Evolutionary conservation across 805 yeast genomes (phyloP).

Genomic region (Jamesozyma gamospora): DNA sequence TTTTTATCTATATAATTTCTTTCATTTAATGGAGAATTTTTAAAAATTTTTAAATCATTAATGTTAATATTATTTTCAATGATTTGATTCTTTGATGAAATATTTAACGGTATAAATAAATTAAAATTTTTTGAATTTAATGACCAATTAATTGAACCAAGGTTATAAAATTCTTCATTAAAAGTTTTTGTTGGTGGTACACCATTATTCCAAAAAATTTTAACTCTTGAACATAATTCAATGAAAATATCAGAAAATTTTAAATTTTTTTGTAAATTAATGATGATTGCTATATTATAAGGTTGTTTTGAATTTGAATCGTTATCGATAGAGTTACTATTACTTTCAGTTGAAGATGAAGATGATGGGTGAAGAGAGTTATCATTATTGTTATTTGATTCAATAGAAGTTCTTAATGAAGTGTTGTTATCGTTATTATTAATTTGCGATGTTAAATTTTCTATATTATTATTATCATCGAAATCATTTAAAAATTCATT

Average conservation of each 20-base stretch:
- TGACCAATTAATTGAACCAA: slow-evolving; percentile 42
- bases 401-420: neutral
- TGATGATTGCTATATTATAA: slow-evolving; percentile 43
- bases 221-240: slow-evolving; percentile 35
- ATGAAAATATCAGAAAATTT: slow-evolving; percentile 31
- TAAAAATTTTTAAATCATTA: slow-evolving; percentile 13
- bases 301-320: slow-evolving; percentile 28
- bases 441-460: neutral
- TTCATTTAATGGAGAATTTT: slow-evolving; percentile 7
- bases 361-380: neutral
- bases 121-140: slow-evolving; percentile 35
- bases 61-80: slow-evolving; percentile 17
- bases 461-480: neutral
- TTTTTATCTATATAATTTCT: slow-evolving; percentile 15
- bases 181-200: slow-evolving; percentile 39
- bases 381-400: neutral
- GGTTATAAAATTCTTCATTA: slow-evolving; percentile 38
- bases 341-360: neutral
- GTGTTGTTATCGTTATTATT: neutral
- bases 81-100: slow-evolving; percentile 15
- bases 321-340: slow-evolving; percentile 6
- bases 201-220: slow-evolving; percentile 45
- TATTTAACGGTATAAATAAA: slow-evolving; percentile 29
- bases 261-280: slow-evolving; percentile 36
- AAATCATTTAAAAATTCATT: slow-evolving; percentile 2